Percentiles rank a stretch among this genome's conserved stretches.
phyloP scores from a whole-genome alignment of 2,329 filamentous ascomycete species.

The Graphium sp. region DNA sequence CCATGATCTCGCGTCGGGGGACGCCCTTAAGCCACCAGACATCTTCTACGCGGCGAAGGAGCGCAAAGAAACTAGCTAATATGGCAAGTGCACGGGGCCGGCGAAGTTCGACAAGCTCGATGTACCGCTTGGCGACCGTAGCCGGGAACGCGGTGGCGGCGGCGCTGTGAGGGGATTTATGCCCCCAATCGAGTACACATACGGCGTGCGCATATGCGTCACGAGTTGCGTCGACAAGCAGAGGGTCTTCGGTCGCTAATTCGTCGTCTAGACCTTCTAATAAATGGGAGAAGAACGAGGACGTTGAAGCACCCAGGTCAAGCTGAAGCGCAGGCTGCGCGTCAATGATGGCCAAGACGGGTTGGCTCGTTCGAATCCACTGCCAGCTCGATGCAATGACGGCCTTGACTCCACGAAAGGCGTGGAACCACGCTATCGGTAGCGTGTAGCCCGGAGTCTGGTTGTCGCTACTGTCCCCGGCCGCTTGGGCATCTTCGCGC shows the following conservation, averaged over 20 bases:
- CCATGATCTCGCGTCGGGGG: slow-evolving; percentile 46
- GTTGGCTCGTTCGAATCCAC: slow-evolving; percentile 39
- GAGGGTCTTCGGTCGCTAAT: slow-evolving; percentile 18
- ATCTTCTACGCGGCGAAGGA: slow-evolving; percentile 42
- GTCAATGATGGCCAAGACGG: slow-evolving; percentile 44
- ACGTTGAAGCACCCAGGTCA: slow-evolving; percentile 30
- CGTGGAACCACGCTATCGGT: slow-evolving; percentile 49
- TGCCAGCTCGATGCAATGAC: slow-evolving; percentile 48
- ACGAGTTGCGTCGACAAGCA: slow-evolving; percentile 13
- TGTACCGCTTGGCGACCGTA: slow-evolving; percentile 42
- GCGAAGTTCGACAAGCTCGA: slow-evolving; percentile 40
- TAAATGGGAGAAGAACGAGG: slow-evolving; percentile 44
- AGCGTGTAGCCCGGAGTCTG: slow-evolving; percentile 30
- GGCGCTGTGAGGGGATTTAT: slow-evolving; percentile 39
- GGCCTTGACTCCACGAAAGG: slow-evolving; percentile 50
- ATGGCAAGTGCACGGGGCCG: slow-evolving; percentile 46
- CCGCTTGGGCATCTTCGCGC: slow-evolving; percentile 28
- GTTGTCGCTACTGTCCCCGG: slow-evolving; percentile 18
- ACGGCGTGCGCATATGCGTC: slow-evolving; percentile 43
- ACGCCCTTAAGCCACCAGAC: slow-evolving; percentile 59
- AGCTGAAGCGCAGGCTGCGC: slow-evolving; percentile 45
- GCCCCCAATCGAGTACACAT: slow-evolving; percentile 50
- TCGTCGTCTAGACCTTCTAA: slow-evolving; percentile 41
- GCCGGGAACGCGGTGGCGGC: slow-evolving; percentile 47
- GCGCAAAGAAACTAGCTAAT: slow-evolving; percentile 49